Evolutionary conservation across 306 rosid genomes (phyloP).

Genomic region (Vachellia pachyceras): DNA sequence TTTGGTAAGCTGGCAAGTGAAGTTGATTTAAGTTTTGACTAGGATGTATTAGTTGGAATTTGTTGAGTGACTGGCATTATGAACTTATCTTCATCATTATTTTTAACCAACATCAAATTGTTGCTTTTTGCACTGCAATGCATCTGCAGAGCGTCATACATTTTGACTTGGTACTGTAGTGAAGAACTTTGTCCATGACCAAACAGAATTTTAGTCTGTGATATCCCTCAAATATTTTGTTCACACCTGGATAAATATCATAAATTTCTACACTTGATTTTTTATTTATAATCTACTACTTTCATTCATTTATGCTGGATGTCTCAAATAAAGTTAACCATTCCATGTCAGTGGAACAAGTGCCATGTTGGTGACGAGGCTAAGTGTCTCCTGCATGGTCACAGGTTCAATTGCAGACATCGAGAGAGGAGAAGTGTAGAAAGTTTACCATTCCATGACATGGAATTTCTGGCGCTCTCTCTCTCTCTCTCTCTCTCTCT

Average conservation of each 20-base stretch:
- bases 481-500: too few species aligned
- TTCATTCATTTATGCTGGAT: not conserved
- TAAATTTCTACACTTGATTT: not conserved
- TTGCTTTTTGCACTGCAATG: constrained; percentile 23
- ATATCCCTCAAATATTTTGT: not conserved
- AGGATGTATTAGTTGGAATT: constrained; percentile 20
- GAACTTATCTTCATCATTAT: not conserved
- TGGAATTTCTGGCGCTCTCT: not conserved
- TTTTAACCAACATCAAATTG: not conserved
- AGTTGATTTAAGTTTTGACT: constrained; percentile 40
- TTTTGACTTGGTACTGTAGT: constrained; percentile 1
- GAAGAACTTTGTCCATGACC: not conserved
- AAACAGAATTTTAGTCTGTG: constrained; percentile 3
- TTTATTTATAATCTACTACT: not conserved
- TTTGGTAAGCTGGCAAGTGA: constrained; percentile 92
- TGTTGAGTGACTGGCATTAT: not conserved
- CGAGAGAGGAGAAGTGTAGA: too few species aligned
- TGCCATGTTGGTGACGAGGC: too few species aligned
- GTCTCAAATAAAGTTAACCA: not conserved
- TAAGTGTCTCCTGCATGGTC: too few species aligned
- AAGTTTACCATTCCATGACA: not conserved
- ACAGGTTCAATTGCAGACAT: too few species aligned
- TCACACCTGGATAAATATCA: not conserved
- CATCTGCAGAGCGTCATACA: constrained; percentile 6
- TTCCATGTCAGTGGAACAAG: not conserved